These are phyloP conservation scores for Cymbopogon flexuosus DNA, from an alignment of 202 grass and related monocot species.

Conservation along the genomic window DNA sequence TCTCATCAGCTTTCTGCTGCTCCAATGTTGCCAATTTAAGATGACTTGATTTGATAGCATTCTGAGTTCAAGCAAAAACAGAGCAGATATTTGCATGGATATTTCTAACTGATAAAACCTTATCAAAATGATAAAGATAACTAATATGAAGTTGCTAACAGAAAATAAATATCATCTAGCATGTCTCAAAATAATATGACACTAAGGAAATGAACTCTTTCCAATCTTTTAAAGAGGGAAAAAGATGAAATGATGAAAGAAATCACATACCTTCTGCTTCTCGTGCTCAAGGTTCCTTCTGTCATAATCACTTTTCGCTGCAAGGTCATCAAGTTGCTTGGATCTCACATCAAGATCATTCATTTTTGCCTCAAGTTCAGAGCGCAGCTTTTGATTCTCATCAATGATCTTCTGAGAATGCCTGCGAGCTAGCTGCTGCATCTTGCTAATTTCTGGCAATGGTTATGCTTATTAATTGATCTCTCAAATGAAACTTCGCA, in stretches of 20 bases:
- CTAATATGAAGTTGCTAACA: neutral
- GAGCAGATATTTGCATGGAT: neutral
- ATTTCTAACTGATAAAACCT: neutral
- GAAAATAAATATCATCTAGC: conserved; percentile 7
- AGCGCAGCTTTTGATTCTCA: conserved; percentile 73
- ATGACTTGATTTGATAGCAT: conserved; percentile 66
- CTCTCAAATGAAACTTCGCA: neutral
- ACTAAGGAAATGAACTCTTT: neutral
- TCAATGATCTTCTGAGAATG: conserved; percentile 78
- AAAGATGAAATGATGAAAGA: neutral
- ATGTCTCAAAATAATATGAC: neutral
- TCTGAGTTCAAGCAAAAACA: conserved; percentile 45
- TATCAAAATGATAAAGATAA: neutral
- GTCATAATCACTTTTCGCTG: conserved; percentile 63
- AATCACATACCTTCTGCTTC: conserved; percentile 55
- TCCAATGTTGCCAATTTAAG: conserved; percentile 80
- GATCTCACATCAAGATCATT: conserved; percentile 62
- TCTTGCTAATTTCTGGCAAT: conserved; percentile 74
- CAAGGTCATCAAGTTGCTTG: conserved; percentile 68
- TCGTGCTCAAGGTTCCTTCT: conserved; percentile 73
- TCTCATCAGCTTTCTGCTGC: conserved; percentile 77
- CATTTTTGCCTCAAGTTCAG: conserved; percentile 63
- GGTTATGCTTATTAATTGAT: conserved; percentile 18
- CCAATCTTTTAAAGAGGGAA: neutral
- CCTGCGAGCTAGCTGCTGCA: conserved; percentile 73